Base-by-base conservation (phyloP, 2,329 filamentous ascomycete species). In the Periconia macrospinosa region DNA sequence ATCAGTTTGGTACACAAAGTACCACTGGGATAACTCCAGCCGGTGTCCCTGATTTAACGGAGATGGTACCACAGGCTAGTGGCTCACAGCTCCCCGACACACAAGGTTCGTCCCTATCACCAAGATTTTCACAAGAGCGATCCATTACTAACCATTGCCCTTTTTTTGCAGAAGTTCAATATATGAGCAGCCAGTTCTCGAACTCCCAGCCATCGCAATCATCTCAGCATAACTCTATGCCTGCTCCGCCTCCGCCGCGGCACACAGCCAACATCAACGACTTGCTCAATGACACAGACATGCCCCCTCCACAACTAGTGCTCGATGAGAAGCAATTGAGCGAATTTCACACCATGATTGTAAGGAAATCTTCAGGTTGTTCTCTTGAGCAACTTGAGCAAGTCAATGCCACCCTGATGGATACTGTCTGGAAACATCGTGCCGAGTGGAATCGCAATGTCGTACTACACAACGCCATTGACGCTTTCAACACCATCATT, bases 341-440 rank as follows among this genome's bases (percentile, higher is more conserved):
- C 1, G 70, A 77, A 7, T 81, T 95, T 51, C 80, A 91, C 52
- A 71, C 79, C 0, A 79, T 85, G 37, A 77, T 96, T 33, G 86
- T 87, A 0, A 76, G 83, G 27, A 79, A 81, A 43, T 93, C 90
- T 1, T 87, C 85, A 18, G 91, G 90, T 1, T 90, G 90, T 71
- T 90, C 88, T 0, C 90, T 99, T 49, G 94, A 99, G 76, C 93
- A 99, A 73, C 79, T 99, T 18, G 93, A 97, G 78, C 93, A 97
- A 74, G 87, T 97, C 70, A 92, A 92, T 71, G 88, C 92, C 8
- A 86, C 88, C 61, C 79, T 97, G 58, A 97, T 97, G 93, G 89
- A 93, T 56, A 86, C 87, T 58, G 83, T 97, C 43, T 99, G 94
- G 94, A 82, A 81, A 56, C 83, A 83, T 55, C 83, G 92, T 47